These are phyloP conservation scores for Amyloporia xantha DNA, from an alignment of 768 basidiomycete species.

Conservation along the genomic window DNA sequence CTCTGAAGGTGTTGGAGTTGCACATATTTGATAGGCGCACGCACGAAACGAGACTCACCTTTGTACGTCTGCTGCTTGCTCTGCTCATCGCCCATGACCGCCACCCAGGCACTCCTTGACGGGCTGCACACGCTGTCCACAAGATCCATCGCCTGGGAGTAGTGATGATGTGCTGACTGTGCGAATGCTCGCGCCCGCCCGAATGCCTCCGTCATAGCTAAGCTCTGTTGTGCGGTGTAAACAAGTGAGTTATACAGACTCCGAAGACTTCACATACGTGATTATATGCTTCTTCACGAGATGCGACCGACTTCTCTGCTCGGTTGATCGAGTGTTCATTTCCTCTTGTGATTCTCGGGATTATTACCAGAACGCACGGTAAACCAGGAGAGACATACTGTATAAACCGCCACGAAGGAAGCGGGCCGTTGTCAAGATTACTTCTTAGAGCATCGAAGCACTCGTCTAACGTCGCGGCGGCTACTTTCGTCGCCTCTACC, in stretches of 20 bases:
- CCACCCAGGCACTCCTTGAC: slow-evolving; percentile 12
- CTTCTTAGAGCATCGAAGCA: slow-evolving; percentile 11
- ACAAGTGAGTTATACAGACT: neutral
- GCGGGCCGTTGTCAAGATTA: slow-evolving; percentile 12
- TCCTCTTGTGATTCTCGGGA: neutral
- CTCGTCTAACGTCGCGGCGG: slow-evolving; percentile 11
- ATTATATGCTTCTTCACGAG: slow-evolving; percentile 12
- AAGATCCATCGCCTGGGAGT: slow-evolving; percentile 16
- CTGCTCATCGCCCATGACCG: slow-evolving; percentile 18
- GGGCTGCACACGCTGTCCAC: slow-evolving; percentile 17
- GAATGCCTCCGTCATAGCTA: slow-evolving; percentile 10
- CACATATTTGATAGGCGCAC: no score
- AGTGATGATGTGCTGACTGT: slow-evolving; percentile 18
- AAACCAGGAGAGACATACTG: slow-evolving; percentile 3
- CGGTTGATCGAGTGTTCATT: neutral
- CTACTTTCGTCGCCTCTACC: slow-evolving; percentile 5
- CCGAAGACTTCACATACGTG: slow-evolving; percentile 5
- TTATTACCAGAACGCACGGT: neutral
- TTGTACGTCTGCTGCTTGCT: slow-evolving; percentile 16
- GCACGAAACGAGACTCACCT: slow-evolving; percentile 10
- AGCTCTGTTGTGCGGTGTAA: slow-evolving; percentile 7
- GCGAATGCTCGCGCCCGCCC: slow-evolving; percentile 11
- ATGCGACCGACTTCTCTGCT: slow-evolving; percentile 13
- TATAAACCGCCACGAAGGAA: slow-evolving; percentile 11
- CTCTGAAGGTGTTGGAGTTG: no score